Conservation (phyloP, 805 yeast genomes). For the Candida methanosorbosa region DNA sequence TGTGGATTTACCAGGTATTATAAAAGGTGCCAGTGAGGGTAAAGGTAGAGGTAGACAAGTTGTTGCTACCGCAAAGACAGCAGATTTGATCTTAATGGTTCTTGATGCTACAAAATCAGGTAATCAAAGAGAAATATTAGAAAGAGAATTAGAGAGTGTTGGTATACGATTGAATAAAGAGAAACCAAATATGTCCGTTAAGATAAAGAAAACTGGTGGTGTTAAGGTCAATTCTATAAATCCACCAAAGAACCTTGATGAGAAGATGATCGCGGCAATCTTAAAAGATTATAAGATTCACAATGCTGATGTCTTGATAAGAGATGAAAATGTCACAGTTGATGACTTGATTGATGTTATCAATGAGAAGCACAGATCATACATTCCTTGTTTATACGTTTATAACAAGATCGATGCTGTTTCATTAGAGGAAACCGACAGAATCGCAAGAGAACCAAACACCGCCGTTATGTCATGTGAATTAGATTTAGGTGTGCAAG, state of each 20-base stretch:
- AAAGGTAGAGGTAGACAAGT: slow-evolving; percentile 98
- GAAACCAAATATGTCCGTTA: slow-evolving; percentile 73
- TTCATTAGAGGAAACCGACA: slow-evolving; percentile 86
- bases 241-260: slow-evolving; percentile 78
- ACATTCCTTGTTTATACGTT: slow-evolving; percentile 85
- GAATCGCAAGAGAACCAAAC: slow-evolving; percentile 86
- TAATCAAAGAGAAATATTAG: slow-evolving; percentile 81
- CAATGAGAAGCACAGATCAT: slow-evolving; percentile 79
- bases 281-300: slow-evolving; percentile 83
- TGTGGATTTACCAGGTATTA: slow-evolving; percentile 96
- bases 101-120: slow-evolving; percentile 92
- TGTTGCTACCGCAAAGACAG: slow-evolving; percentile 91
- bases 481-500: slow-evolving; percentile 76
- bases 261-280: slow-evolving; percentile 66
- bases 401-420: slow-evolving; percentile 96
- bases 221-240: slow-evolving; percentile 72
- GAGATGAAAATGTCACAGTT: slow-evolving; percentile 83
- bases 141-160: slow-evolving; percentile 84
- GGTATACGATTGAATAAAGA: slow-evolving; percentile 83
- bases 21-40: slow-evolving; percentile 94
- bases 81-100: slow-evolving; percentile 88
- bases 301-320: slow-evolving; percentile 85
- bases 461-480: slow-evolving; percentile 94
- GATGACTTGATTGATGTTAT: slow-evolving; percentile 91
- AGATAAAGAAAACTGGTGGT: slow-evolving; percentile 84